phyloP scores from a whole-genome alignment of 2,329 filamentous ascomycete species.

The Teratosphaeriaceae sp. region DNA sequence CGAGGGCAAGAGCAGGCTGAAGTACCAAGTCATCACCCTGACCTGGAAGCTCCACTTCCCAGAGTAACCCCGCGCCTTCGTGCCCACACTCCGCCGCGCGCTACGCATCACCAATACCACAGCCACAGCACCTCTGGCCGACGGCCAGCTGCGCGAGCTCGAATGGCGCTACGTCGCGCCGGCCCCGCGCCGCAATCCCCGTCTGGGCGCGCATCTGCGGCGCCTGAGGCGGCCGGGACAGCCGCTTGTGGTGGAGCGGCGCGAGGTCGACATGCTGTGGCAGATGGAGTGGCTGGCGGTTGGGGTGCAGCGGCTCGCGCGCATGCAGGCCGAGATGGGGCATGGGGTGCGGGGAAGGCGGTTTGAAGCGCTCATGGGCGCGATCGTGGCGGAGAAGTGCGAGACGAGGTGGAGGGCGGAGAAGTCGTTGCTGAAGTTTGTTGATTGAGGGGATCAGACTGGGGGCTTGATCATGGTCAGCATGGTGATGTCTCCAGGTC shows the following conservation, averaged over 20 bases:
- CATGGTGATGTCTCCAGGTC: too few relatives aligned
- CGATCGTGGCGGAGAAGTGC: background rate
- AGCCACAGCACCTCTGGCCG: too few relatives aligned
- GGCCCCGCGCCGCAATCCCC: background rate
- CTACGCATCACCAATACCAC: background rate
- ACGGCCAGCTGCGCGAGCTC: background rate
- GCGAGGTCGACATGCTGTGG: too few relatives aligned
- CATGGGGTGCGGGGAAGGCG: background rate
- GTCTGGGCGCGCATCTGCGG: background rate
- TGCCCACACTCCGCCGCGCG: conserved; percentile 7
- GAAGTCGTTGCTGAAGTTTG: conserved; percentile 1
- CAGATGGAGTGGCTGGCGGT: background rate
- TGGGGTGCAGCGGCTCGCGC: background rate
- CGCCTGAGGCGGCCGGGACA: background rate
- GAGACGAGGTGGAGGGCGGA: background rate
- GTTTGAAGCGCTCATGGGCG: background rate
- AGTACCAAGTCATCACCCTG: conserved; percentile 41
- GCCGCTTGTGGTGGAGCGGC: background rate
- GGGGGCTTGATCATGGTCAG: too few relatives aligned
- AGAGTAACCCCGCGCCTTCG: conserved; percentile 6
- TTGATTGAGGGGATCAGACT: background rate
- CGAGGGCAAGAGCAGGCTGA: conserved; percentile 34
- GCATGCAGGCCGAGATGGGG: background rate
- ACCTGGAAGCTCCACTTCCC: conserved; percentile 25
- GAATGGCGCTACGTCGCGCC: background rate